Conservation (phyloP, 2,329 filamentous ascomycete species). For the Diaporthe citriasiana region DNA sequence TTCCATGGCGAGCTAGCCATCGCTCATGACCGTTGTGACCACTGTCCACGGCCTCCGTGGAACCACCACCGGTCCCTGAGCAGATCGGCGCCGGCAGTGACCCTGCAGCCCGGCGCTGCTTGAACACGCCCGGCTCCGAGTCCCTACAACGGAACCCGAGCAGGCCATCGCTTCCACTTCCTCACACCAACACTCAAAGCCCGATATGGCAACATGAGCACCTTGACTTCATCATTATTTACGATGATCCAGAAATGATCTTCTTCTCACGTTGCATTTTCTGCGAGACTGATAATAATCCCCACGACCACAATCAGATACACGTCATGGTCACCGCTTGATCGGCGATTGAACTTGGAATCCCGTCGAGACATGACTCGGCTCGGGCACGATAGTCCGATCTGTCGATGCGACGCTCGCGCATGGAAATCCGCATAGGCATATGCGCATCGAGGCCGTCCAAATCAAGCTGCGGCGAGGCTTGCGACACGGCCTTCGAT, state of each 20-base stretch:
- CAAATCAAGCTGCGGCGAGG: constrained; percentile 5
- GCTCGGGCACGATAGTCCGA: background rate
- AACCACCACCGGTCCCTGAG: background rate
- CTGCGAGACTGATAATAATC: background rate
- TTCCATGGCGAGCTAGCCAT: background rate
- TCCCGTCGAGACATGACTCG: constrained; percentile 22
- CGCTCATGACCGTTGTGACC: background rate
- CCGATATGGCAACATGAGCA: background rate
- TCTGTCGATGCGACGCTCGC: constrained; percentile 3
- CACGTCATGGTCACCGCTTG: constrained; percentile 28
- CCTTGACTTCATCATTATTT: background rate
- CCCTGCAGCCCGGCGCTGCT: background rate
- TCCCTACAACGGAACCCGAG: background rate
- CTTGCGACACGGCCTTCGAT: background rate
- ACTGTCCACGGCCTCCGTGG: background rate
- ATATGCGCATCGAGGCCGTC: background rate
- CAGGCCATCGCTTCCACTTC: background rate
- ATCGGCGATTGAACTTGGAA: constrained; percentile 24
- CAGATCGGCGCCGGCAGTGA: constrained; percentile 5
- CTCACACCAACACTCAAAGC: background rate
- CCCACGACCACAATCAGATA: background rate
- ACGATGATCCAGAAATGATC: background rate
- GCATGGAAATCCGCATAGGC: background rate
- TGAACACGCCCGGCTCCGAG: background rate
- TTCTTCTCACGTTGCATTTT: background rate